Base-by-base conservation (phyloP, 192 early-diverging fungal genomes). In the Funneliformis mosseae region DNA sequence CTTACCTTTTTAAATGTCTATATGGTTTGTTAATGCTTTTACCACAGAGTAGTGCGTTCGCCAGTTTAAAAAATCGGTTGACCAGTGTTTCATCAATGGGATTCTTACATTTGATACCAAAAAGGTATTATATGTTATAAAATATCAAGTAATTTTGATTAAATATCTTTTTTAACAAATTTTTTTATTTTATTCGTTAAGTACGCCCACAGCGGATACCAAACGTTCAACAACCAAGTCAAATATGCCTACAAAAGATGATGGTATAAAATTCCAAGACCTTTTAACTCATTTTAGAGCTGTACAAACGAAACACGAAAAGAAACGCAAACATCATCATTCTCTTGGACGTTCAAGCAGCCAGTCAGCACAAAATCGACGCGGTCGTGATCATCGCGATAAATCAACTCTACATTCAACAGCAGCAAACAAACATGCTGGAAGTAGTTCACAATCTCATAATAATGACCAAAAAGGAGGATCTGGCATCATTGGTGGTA, bases 21-120 rank as follows among this genome's bases (percentile, higher is more conserved):
- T 99, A 97, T 84, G 97, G 97, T 12, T 85, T 99, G 25, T 83
- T 99, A 81, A 98, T 99, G 97, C 88, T 99, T 55, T 83, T 99
- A 61, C 98, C 98, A 72, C 98, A 99, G 84, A 96, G 94, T 59
- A 93, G 91, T 39, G 97, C 98, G 8, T 99, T 98, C 92, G 96
- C 94, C 0, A 98, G 97, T 6, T 83, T 99, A 75, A 85, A 96
- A 43, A 99, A 96, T 85, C 90, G 98, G n/a, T 82, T 99, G 78
- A 95, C 93, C 55, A 93, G 94, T 76, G 95, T 99, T 28, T 89
- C 90, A 62, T 88, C 91, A 1, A 82, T 93, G 80, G 91, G 90
- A 38, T 90, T 90, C 72, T 82, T 93, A 33, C 87, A 93, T 81
- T 82, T 88, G 4, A 85, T 88, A 50, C 89, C 89, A 2, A 91